Evolutionary conservation across 2,329 filamentous ascomycete genomes (phyloP).

Genomic region (Pseudogymnoascus verrucosus): DNA sequence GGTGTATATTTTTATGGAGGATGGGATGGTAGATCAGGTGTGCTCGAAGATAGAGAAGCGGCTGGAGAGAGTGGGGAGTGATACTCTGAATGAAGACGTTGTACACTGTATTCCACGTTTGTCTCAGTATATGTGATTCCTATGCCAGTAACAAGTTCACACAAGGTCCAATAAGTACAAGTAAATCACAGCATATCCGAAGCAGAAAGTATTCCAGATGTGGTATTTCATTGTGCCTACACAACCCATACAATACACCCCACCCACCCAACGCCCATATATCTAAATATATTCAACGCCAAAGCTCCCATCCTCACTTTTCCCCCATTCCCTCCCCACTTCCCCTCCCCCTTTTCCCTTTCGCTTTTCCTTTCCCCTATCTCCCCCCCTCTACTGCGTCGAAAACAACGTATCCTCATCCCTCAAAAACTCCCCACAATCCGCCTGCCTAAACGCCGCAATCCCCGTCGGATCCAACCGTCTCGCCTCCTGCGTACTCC

Average conservation of each 20-base stretch:
- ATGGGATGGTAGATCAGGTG: background rate
- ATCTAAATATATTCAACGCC: background rate
- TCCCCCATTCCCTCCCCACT: background rate
- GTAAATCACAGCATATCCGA: background rate
- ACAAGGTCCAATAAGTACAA: background rate
- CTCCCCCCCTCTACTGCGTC: conserved; percentile 26
- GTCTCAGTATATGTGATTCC: background rate
- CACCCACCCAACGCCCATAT: background rate
- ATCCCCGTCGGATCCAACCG: conserved; percentile 85
- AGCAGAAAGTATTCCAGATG: background rate
- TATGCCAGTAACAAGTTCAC: background rate
- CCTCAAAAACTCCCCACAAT: conserved; percentile 89
- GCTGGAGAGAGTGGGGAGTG: background rate
- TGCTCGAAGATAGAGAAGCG: background rate
- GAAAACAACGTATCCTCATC: conserved; percentile 65
- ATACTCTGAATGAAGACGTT: background rate
- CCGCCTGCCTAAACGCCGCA: conserved; percentile 82
- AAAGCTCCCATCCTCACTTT: background rate
- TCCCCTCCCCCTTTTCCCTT: conserved; percentile 34
- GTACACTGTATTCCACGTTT: background rate
- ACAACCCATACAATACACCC: conserved; percentile 4
- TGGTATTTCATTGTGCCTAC: conserved; percentile 4
- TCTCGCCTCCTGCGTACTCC: conserved; percentile 74
- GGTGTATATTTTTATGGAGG: background rate
- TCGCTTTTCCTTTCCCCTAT: too few relatives aligned